Evolutionary conservation across 371 early-diverging fungal genomes (phyloP).

Genomic region (Syncephalastrum racemosum): DNA sequence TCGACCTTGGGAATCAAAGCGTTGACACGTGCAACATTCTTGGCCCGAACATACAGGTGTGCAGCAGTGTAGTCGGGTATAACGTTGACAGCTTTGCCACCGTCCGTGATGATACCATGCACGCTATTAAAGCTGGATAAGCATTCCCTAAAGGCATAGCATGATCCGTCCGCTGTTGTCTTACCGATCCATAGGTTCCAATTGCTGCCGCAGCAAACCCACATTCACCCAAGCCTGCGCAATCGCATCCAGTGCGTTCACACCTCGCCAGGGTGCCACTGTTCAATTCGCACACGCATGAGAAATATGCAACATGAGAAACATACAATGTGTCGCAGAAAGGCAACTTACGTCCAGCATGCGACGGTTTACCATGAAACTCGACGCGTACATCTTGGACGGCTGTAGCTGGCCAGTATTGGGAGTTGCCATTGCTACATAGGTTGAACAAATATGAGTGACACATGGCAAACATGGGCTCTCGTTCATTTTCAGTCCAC

Average conservation of each 20-base stretch:
- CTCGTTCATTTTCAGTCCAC: no score
- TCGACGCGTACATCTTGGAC: constrained; percentile 54
- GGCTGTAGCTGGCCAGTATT: constrained; percentile 40
- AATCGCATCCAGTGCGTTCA: constrained; percentile 77
- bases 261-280: constrained; percentile 56
- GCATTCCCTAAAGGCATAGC: not conserved
- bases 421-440: constrained; percentile 25
- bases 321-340: no score
- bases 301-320: no score
- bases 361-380: constrained; percentile 67
- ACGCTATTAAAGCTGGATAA: constrained; percentile 28
- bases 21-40: constrained; percentile 41
- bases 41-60: constrained; percentile 56
- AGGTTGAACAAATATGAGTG: not conserved
- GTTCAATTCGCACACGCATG: constrained; percentile 49
- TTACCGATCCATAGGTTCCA: constrained; percentile 49
- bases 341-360: constrained; percentile 45
- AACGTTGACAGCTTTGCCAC: constrained; percentile 63
- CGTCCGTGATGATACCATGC: constrained; percentile 74
- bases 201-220: constrained; percentile 70
- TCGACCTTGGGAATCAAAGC: constrained; percentile 49
- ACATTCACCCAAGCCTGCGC: constrained; percentile 59
- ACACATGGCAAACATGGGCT: no score
- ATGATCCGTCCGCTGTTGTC: not conserved
- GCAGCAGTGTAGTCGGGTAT: constrained; percentile 64